Conservation (phyloP, 768 basidiomycete genomes). For the Tricholoma sp. region DNA sequence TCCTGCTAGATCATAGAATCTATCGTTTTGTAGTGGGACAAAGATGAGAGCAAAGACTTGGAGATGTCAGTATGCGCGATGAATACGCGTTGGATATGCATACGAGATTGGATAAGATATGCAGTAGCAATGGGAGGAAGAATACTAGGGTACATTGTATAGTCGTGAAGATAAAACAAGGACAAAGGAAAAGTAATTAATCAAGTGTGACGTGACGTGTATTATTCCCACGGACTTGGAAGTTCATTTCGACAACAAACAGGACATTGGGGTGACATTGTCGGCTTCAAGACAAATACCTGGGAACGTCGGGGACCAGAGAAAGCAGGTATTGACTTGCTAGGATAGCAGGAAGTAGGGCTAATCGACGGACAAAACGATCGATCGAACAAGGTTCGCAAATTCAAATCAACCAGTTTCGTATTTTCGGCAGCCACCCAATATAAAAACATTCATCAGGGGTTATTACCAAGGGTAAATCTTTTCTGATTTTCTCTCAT, state of each 20-base stretch:
- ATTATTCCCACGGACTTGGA: constrained; percentile 23
- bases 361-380: neutral
- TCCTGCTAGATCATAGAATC: constrained; percentile 64
- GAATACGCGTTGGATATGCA: constrained; percentile 9
- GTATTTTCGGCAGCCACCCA: constrained; percentile 16
- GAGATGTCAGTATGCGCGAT: constrained; percentile 1
- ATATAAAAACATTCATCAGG: constrained; percentile 28
- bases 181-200: neutral
- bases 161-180: constrained; percentile 3
- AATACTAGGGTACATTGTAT: constrained; percentile 54
- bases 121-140: constrained; percentile 43
- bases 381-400: neutral
- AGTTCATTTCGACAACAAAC: constrained; percentile 24
- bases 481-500: constrained; percentile 8
- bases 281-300: constrained; percentile 5
- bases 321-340: neutral
- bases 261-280: constrained; percentile 4
- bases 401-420: constrained; percentile 1
- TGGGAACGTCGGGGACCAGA: neutral
- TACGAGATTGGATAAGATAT: constrained; percentile 47
- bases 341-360: neutral
- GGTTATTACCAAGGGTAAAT: constrained; percentile 16
- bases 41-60: constrained; percentile 54
- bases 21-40: constrained; percentile 62
- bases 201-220: constrained; percentile 4